Base-by-base conservation (phyloP, 768 basidiomycete genomes). In the Amanita polypyramis region DNA sequence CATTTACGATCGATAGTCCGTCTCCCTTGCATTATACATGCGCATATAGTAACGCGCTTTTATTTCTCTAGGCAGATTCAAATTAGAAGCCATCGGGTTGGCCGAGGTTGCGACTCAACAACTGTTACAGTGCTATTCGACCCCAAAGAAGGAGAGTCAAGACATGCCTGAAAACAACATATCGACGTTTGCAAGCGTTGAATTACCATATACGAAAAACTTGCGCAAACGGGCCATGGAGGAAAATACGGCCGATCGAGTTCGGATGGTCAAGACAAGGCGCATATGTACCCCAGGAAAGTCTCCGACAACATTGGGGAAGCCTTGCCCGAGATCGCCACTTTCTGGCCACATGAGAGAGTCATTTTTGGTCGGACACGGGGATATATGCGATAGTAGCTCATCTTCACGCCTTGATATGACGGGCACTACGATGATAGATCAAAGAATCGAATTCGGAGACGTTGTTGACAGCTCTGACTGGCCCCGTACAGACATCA, bases 1-100 rank as follows among this genome's bases (percentile, higher is more conserved):
- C 59, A 4, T 70, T 65, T 48, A 67, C 64, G 0, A 58, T 27
- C 7, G 25, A 27, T 7, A 27, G 25, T 27, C 7, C 25, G 25
- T 27, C 7, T 7, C 23, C 7, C 11, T 10, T 8, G 43, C 12
- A 27, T 23, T 23, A 8, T 43, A 19, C 25, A 21, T 25, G 27
- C 14, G 21, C 27, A 19, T 27, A 27, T 43, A 19, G 11, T 43
- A 23, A 38, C 14, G 12, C 11, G 27, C 29, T 25, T 25, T 38
- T 11, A n/a, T 11, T 25, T 35, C 33, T 34, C 9, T 23, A 49
- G 47, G 8, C 20, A 32, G 47, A 15, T 49, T 49, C 33, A 39
- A 49, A 5, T 15, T 19, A 4, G 29, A 20, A n/a, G 20, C 30
- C 6, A 29, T 34, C 32, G 40, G 42, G 14, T 27, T 11, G 9